phyloP scores from a whole-genome alignment of 75 land plant species.

The Sequoia sempervirens region DNA sequence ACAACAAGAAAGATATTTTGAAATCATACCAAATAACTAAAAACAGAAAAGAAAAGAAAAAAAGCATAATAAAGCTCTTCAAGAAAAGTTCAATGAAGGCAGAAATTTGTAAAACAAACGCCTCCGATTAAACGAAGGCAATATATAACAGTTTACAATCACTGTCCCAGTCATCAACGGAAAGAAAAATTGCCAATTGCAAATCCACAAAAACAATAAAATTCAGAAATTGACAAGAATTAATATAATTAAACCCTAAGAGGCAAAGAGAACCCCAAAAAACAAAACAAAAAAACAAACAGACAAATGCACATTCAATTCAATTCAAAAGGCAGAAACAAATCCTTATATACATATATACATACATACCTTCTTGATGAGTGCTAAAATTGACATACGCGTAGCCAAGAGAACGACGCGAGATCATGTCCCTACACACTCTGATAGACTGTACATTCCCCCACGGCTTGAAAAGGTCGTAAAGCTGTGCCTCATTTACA shows the following conservation, averaged over 20 bases:
- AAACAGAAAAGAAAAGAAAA: not conserved
- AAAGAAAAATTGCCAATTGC: not conserved
- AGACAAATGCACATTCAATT: no score
- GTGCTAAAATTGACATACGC: slow-evolving; percentile 64
- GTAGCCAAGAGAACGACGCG: slow-evolving; percentile 60
- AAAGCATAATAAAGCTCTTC: no score
- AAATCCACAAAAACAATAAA: no score
- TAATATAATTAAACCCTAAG: not conserved
- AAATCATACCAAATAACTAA: not conserved
- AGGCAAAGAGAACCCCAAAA: no score
- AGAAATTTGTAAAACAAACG: no score
- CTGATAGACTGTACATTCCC: slow-evolving; percentile 56
- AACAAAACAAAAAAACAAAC: no score
- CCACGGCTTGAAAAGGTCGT: slow-evolving; percentile 48
- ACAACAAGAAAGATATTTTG: not conserved
- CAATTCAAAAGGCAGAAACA: no score
- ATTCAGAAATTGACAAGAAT: not conserved
- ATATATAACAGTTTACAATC: not conserved
- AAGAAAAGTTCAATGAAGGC: not conserved
- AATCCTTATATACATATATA: not conserved
- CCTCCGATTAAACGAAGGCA: not conserved
- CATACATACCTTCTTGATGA: slow-evolving; percentile 43
- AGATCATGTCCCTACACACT: slow-evolving; percentile 51
- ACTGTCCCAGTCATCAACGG: no score
- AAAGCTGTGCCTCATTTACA: slow-evolving; percentile 49